Percentiles rank a stretch among this genome's conserved stretches.
These are phyloP conservation scores for Colletotrichum neosansevieriae DNA, from an alignment of 2,329 filamentous ascomycete genomes.

Conservation along the genomic window DNA sequence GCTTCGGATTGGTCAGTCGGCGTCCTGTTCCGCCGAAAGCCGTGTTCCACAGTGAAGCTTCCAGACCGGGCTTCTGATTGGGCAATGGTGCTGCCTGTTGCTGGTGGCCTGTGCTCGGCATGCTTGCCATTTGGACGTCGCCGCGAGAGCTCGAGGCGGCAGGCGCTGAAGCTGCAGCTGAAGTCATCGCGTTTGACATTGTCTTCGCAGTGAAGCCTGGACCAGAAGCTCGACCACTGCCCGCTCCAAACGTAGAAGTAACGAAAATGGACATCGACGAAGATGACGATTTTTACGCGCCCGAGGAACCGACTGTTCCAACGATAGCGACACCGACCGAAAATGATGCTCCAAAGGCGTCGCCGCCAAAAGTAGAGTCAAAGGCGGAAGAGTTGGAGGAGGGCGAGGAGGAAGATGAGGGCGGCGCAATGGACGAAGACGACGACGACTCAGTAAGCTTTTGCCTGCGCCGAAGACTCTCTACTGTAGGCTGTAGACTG, in stretches of 20 bases:
- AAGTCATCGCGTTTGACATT: background rate
- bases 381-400: slow-evolving; percentile 70
- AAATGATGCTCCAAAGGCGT: slow-evolving; percentile 23
- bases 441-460: slow-evolving; percentile 64
- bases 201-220: background rate
- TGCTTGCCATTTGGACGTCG: slow-evolving; percentile 4
- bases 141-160: slow-evolving; percentile 14
- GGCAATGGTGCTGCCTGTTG: background rate
- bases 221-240: background rate
- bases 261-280: slow-evolving; percentile 74
- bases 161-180: background rate
- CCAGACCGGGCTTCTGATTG: background rate
- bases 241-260: background rate
- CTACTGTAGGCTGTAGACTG: background rate
- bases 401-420: slow-evolving; percentile 73
- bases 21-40: background rate
- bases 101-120: background rate
- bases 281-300: slow-evolving; percentile 75
- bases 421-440: slow-evolving; percentile 71
- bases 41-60: background rate
- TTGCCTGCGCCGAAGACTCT: background rate
- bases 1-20: slow-evolving; percentile 23
- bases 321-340: slow-evolving; percentile 14
- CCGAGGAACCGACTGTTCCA: slow-evolving; percentile 64
- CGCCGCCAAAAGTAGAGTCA: slow-evolving; percentile 37